Evolutionary conservation across 2,329 filamentous ascomycete species (phyloP).

Genomic region (Cordyceps tenuipes): DNA sequence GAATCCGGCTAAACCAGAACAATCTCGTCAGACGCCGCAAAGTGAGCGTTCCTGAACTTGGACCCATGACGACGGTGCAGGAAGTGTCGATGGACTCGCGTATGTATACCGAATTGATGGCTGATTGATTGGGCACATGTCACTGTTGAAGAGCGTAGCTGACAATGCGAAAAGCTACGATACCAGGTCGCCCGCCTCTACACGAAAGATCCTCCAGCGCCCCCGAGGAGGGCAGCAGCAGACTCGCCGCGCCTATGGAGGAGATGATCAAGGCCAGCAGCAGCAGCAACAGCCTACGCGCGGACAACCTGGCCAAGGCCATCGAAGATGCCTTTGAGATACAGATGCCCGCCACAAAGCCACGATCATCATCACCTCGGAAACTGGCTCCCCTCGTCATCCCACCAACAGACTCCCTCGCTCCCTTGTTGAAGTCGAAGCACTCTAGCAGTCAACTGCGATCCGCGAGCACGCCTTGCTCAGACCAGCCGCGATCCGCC

Average conservation of each 20-base stretch:
- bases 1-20: slow-evolving; percentile 49
- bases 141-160: slow-evolving; percentile 11
- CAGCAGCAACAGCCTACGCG: no score
- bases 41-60: slow-evolving; percentile 55
- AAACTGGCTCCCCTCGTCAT: slow-evolving; percentile 50
- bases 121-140: no score
- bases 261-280: slow-evolving; percentile 12
- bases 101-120: slow-evolving; percentile 35
- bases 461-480: slow-evolving; percentile 32
- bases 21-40: slow-evolving; percentile 52
- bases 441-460: slow-evolving; percentile 38
- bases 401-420: slow-evolving; percentile 24
- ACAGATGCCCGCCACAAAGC: slow-evolving; percentile 15
- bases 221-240: slow-evolving; percentile 36
- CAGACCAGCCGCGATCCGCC: slow-evolving; percentile 32
- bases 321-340: slow-evolving; percentile 19
- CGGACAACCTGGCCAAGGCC: slow-evolving; percentile 17
- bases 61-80: slow-evolving; percentile 61
- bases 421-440: slow-evolving; percentile 23
- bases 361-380: slow-evolving; percentile 36
- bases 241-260: not conserved
- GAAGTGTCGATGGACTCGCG: slow-evolving; percentile 62
- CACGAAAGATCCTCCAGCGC: slow-evolving; percentile 58
- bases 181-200: slow-evolving; percentile 55
- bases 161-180: slow-evolving; percentile 44